These are phyloP conservation scores for Pseudogymnoascus sp. DNA, from an alignment of 2,329 filamentous ascomycete species.

Conservation along the genomic window DNA sequence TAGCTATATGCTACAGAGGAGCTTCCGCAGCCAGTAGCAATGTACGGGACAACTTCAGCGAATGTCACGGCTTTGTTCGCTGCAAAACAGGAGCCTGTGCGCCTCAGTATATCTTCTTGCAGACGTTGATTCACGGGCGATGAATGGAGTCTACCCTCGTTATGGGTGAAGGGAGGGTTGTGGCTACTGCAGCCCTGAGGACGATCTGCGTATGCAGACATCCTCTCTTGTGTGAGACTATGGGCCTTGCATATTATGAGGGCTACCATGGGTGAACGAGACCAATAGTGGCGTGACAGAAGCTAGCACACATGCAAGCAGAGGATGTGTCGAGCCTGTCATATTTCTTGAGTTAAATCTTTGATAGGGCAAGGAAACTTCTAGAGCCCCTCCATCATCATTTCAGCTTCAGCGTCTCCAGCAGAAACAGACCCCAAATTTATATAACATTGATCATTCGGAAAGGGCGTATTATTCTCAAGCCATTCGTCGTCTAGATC, in stretches of 20 bases:
- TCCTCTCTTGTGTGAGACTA: not conserved
- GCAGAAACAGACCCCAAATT: not conserved
- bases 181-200: not conserved
- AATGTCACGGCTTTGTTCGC: not conserved
- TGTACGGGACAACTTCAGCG: not conserved
- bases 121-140: not conserved
- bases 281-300: not conserved
- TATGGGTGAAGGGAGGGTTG: not conserved
- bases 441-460: constrained; percentile 5
- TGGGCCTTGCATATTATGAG: not conserved
- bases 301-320: not conserved
- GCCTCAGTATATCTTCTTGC: not conserved
- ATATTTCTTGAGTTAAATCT: not conserved
- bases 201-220: not conserved
- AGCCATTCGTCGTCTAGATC: constrained; percentile 3
- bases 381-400: not conserved
- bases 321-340: not conserved
- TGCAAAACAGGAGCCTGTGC: not conserved
- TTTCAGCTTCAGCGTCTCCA: not conserved
- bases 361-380: not conserved
- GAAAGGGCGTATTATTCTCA: constrained; percentile 3
- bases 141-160: not conserved
- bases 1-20: not conserved
- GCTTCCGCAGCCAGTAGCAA: not conserved
- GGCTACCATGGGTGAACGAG: not conserved